Conservation (phyloP, 2,329 filamentous ascomycete genomes). For the Xylariales sp. region DNA sequence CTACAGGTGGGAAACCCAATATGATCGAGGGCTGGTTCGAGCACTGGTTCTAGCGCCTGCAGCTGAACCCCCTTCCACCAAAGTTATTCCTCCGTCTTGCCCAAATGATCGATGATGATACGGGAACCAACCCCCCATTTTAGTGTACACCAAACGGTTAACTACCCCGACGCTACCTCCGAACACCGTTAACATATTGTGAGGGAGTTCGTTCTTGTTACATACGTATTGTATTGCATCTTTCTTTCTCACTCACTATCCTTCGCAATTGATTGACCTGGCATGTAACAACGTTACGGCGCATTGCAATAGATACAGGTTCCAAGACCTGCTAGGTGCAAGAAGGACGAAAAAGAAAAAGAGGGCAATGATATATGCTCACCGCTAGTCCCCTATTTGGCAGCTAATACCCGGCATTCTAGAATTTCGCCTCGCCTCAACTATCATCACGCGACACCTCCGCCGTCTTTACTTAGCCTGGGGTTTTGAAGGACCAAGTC, state of each 20-base stretch:
- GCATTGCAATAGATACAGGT: background rate
- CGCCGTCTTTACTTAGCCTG: background rate
- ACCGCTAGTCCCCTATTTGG: background rate
- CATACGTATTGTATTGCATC: no score
- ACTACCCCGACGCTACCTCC: conserved; percentile 25
- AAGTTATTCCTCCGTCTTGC: background rate
- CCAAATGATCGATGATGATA: background rate
- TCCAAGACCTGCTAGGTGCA: background rate
- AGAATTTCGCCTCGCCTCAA: background rate
- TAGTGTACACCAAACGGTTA: conserved; percentile 15
- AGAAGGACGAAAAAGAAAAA: background rate
- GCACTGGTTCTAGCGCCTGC: background rate
- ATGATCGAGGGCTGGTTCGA: background rate
- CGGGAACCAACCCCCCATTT: background rate
- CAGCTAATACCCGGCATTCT: background rate
- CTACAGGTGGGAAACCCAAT: background rate
- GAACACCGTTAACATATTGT: background rate
- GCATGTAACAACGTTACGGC: background rate
- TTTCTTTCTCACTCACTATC: no score
- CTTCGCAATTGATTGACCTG: no score
- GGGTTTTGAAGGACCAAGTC: background rate
- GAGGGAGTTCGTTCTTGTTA: no score
- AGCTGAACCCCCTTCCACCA: conserved; percentile 7
- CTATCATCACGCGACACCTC: conserved; percentile 24
- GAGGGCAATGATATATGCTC: background rate